phyloP scores from a whole-genome alignment of 352 stramenopile species.

The Discostella stelligera region DNA sequence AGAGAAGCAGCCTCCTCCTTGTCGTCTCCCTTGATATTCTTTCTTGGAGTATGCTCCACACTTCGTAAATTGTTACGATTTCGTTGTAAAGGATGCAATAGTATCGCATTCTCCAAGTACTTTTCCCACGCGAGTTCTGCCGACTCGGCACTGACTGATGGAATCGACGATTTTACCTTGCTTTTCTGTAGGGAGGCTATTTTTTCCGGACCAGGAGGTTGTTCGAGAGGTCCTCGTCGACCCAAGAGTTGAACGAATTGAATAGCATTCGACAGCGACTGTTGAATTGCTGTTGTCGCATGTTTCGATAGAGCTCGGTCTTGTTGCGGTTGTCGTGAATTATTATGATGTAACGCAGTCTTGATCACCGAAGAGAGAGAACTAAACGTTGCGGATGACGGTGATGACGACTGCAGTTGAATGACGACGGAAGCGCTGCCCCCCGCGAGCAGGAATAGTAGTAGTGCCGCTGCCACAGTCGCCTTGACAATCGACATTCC shows the following conservation, averaged over 20 bases:
- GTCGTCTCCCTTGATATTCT: background rate
- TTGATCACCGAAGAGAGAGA: background rate
- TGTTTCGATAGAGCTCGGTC: background rate
- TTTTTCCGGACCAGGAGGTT: too few relatives aligned
- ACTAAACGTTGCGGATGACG: background rate
- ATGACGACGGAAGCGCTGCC: background rate
- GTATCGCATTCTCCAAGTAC: conserved; percentile 16
- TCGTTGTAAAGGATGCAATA: conserved; percentile 15
- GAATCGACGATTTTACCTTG: too few relatives aligned
- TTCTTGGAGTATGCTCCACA: background rate
- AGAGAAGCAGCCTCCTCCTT: background rate
- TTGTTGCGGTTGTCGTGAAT: background rate
- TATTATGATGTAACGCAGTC: too few relatives aligned
- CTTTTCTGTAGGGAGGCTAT: too few relatives aligned
- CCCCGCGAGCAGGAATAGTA: background rate
- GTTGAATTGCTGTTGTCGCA: background rate
- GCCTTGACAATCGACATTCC: background rate
- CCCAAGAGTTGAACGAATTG: background rate
- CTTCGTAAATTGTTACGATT: background rate
- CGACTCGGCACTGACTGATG: conserved; percentile 19
- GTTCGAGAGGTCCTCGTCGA: background rate
- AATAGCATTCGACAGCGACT: background rate
- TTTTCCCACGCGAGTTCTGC: conserved; percentile 42
- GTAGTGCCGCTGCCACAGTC: background rate
- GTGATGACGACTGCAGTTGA: background rate